Evolutionary conservation across 805 yeast genomes (phyloP).

Genomic region (Alloascoidea africana): DNA sequence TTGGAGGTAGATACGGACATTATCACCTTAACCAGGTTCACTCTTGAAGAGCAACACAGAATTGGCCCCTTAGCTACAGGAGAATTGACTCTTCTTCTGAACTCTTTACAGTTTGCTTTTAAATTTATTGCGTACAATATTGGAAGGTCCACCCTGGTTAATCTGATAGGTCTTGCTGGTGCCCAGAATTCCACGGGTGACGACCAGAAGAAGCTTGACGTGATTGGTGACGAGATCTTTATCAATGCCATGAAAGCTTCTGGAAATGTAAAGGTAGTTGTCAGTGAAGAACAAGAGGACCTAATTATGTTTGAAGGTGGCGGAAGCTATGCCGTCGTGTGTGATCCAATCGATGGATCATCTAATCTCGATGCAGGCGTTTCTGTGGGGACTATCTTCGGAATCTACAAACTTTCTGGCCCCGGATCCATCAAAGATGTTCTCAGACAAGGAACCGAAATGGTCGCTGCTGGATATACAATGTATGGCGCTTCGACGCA

Average conservation of each 20-base stretch:
- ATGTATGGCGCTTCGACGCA: constrained; percentile 99
- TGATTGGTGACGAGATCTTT: constrained; percentile 93
- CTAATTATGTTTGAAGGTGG: constrained; percentile 72
- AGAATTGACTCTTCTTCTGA: constrained; percentile 76
- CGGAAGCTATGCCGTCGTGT: constrained; percentile 89
- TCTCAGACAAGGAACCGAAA: constrained; percentile 78
- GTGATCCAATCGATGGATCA: constrained; percentile 97
- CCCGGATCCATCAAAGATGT: constrained; percentile 80
- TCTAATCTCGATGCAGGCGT: constrained; percentile 97
- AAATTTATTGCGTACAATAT: constrained; percentile 94
- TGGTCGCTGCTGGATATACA: constrained; percentile 97
- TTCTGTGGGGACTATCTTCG: constrained; percentile 94
- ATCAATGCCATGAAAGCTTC: constrained; percentile 93
- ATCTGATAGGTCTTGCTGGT: constrained; percentile 82
- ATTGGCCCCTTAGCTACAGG: constrained; percentile 72
- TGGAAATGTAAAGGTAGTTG: constrained; percentile 76
- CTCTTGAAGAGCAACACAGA: constrained; percentile 65
- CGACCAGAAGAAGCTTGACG: constrained; percentile 92
- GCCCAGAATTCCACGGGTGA: constrained; percentile 90
- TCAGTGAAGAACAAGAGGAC: constrained; percentile 93
- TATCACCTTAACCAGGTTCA: constrained; percentile 79
- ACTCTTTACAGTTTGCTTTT: constrained; percentile 88
- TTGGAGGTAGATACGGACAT: constrained; percentile 67
- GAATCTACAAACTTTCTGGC: constrained; percentile 69
- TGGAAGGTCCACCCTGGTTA: constrained; percentile 85